Percentiles rank a stretch among this genome's conserved stretches.
phyloP scores from a whole-genome alignment of 2,329 filamentous ascomycete genomes.

The Diplodia intermedia region DNA sequence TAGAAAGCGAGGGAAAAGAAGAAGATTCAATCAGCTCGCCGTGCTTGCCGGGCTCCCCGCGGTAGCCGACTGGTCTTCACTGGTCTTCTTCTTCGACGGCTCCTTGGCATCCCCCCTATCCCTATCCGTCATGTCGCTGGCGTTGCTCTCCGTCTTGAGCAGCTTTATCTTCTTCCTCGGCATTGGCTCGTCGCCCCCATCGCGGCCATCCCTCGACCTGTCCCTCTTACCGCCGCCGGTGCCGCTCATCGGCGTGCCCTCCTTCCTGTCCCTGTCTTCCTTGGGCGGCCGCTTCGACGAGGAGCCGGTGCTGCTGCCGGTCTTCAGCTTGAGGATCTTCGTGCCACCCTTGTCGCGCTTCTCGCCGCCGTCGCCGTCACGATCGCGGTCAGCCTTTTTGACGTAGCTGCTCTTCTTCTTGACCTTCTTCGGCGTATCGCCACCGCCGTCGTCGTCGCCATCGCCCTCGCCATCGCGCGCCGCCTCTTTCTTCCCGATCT shows the following conservation, averaged over 20 bases:
- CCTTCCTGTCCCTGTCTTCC: conserved; percentile 38
- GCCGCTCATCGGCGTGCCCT: conserved; percentile 6
- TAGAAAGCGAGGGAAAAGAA: background rate
- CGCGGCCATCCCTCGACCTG: conserved; percentile 39
- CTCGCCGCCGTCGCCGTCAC: conserved; percentile 41
- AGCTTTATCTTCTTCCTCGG: conserved; percentile 51
- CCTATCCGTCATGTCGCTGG: conserved; percentile 7
- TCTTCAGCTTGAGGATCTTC: conserved; percentile 36
- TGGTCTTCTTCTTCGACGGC: background rate
- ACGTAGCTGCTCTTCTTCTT: conserved; percentile 57
- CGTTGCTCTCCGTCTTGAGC: conserved; percentile 25
- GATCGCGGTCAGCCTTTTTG: conserved; percentile 50
- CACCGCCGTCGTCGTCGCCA: conserved; percentile 48
- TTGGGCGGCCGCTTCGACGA: conserved; percentile 30
- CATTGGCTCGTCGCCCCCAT: conserved; percentile 35
- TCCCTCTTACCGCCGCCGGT: conserved; percentile 1
- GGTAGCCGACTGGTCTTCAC: background rate
- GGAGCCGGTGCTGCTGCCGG: background rate
- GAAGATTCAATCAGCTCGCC: background rate
- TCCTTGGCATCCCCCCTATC: conserved; percentile 12
- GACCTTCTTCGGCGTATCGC: conserved; percentile 55
- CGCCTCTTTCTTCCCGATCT: conserved; percentile 43
- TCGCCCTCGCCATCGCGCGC: conserved; percentile 38
- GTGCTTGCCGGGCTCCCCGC: conserved; percentile 22
- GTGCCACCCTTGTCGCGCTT: conserved; percentile 45